These are phyloP conservation scores for Hibiscus tridactylites DNA, from an alignment of 345 rosid species.

Conservation along the genomic window DNA sequence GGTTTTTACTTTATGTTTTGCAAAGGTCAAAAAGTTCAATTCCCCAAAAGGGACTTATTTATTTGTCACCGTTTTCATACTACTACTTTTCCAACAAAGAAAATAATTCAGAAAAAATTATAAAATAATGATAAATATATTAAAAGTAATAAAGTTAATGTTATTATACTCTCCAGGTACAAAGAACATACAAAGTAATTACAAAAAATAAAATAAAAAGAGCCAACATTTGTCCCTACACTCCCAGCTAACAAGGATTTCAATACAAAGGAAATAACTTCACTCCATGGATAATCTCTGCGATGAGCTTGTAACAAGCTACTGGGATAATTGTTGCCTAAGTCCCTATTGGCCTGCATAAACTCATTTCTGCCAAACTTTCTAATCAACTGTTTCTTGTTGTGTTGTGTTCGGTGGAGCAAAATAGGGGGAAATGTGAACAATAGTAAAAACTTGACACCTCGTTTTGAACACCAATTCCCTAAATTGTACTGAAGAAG, in stretches of 20 bases:
- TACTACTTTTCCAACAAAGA: neutral
- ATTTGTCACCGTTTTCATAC: conserved; percentile 24
- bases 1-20: conserved; percentile 23
- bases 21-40: conserved; percentile 52
- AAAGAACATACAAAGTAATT: neutral
- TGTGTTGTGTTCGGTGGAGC: neutral
- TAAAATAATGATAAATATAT: neutral
- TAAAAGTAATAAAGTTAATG: neutral
- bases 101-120: neutral
- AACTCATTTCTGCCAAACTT: conserved; percentile 11
- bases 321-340: conserved; percentile 3
- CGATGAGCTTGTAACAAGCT: neutral
- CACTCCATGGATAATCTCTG: too few relatives aligned
- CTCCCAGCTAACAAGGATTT: conserved; percentile 16
- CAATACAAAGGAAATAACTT: neutral
- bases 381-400: conserved; percentile 16
- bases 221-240: conserved; percentile 19
- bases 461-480: conserved; percentile 6
- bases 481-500: neutral
- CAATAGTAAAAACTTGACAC: neutral
- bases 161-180: neutral
- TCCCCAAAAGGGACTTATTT: conserved; percentile 33
- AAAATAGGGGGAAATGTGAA: neutral
- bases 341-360: neutral
- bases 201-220: neutral